phyloP scores from a whole-genome alignment of 495 filamentous ascomycete genomes.

The Penicillium lividum region DNA sequence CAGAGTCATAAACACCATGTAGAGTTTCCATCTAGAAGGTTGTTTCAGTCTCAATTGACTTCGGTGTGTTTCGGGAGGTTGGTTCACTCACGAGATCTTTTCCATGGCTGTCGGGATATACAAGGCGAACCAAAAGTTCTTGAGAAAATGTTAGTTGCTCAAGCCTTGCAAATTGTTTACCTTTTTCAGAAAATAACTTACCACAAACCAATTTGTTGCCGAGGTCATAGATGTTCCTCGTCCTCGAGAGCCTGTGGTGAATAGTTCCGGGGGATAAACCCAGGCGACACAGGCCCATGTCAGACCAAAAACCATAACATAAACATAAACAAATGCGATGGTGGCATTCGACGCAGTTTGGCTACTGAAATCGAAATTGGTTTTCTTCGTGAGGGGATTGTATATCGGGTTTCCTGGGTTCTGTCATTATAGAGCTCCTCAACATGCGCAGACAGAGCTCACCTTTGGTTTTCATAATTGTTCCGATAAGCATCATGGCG shows the following conservation, averaged over 20 bases:
- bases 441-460: neutral
- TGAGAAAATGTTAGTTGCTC: neutral
- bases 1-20: constrained; percentile 29
- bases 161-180: no score
- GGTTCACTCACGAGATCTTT: constrained; percentile 25
- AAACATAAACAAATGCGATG: constrained; percentile 27
- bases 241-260: constrained; percentile 19
- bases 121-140: constrained; percentile 33
- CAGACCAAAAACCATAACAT: constrained; percentile 21
- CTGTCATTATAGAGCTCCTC: neutral
- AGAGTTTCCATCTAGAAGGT: constrained; percentile 20
- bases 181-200: constrained; percentile 2
- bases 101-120: constrained; percentile 30
- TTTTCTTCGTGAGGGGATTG: constrained; percentile 27
- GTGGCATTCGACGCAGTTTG: constrained; percentile 17
- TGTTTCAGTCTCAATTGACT: neutral
- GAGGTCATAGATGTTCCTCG: constrained; percentile 24
- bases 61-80: neutral
- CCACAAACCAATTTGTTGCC: constrained; percentile 29
- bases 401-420: constrained; percentile 23
- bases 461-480: constrained; percentile 31
- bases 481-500: constrained; percentile 31
- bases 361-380: constrained; percentile 25
- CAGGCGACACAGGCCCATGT: constrained; percentile 26
- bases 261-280: constrained; percentile 25